Evolutionary conservation across 2,329 filamentous ascomycete species (phyloP).

Genomic region (Beauveria brongniartii): DNA sequence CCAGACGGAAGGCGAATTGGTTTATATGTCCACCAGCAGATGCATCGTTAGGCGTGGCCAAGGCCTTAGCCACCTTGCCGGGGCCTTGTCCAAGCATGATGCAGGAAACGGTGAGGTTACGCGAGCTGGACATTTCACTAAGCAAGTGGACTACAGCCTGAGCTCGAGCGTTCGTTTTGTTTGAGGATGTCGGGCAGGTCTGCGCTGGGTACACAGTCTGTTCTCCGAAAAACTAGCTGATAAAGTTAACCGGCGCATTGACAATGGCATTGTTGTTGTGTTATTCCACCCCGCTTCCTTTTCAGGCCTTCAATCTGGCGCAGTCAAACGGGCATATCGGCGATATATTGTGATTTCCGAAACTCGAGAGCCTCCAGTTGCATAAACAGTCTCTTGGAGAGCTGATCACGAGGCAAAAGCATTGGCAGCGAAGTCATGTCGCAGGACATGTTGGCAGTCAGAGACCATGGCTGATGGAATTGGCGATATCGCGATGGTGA

Average conservation of each 20-base stretch:
- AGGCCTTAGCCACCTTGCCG: not conserved
- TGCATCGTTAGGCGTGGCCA: not conserved
- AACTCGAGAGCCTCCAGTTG: not conserved
- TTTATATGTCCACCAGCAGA: not conserved
- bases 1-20: not conserved
- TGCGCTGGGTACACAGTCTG: not conserved
- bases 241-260: slow-evolving; percentile 2
- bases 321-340: not conserved
- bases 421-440: not conserved
- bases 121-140: not conserved
- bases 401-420: no score
- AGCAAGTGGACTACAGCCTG: not conserved
- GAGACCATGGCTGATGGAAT: not conserved
- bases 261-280: not conserved
- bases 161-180: slow-evolving; percentile 4
- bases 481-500: not conserved
- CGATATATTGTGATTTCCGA: not conserved
- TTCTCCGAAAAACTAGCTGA: not conserved
- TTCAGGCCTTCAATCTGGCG: not conserved
- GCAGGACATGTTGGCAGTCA: not conserved
- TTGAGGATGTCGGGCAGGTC: not conserved
- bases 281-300: not conserved
- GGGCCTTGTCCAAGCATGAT: slow-evolving; percentile 2
- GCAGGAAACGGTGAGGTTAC: not conserved
- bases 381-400: not conserved